Evolutionary conservation across 2,329 filamentous ascomycete species (phyloP).

Genomic region (Onygenales sp.): DNA sequence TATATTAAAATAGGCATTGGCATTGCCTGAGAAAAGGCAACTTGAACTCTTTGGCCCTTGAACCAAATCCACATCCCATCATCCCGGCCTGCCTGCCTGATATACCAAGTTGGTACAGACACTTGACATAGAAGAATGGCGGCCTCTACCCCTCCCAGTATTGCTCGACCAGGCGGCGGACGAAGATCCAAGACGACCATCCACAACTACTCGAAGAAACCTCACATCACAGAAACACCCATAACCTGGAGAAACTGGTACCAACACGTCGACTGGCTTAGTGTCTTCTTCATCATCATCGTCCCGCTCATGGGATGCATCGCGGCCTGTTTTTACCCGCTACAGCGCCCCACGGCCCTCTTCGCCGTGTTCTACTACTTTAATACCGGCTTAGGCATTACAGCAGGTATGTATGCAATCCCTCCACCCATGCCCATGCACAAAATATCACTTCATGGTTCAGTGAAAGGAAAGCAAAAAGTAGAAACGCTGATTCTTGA

Average conservation of each 20-base stretch:
- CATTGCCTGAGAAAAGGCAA: no score
- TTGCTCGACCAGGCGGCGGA: no score
- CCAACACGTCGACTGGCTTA: constrained; percentile 90
- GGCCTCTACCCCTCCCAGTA: no score
- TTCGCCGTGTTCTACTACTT: constrained; percentile 74
- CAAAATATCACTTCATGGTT: background rate
- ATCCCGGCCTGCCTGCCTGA: no score
- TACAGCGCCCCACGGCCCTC: constrained; percentile 59
- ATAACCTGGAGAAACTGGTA: constrained; percentile 78
- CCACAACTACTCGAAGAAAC: no score
- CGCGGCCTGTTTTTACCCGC: constrained; percentile 60
- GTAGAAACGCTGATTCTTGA: background rate
- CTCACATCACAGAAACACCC: constrained; percentile 66
- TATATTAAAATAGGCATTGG: no score
- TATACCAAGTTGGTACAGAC: no score
- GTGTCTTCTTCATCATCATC: constrained; percentile 68
- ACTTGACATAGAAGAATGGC: no score
- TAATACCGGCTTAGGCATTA: constrained; percentile 70
- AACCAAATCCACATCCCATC: no score
- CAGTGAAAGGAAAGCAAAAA: background rate
- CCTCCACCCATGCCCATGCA: background rate
- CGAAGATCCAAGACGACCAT: no score
- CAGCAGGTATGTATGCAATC: constrained; percentile 49
- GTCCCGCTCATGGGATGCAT: constrained; percentile 66
- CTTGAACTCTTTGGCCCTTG: no score